Percentiles rank a stretch among this genome's conserved stretches.
phyloP scores from a whole-genome alignment of 176 grass and related monocot species.

The Cocos nucifera region DNA sequence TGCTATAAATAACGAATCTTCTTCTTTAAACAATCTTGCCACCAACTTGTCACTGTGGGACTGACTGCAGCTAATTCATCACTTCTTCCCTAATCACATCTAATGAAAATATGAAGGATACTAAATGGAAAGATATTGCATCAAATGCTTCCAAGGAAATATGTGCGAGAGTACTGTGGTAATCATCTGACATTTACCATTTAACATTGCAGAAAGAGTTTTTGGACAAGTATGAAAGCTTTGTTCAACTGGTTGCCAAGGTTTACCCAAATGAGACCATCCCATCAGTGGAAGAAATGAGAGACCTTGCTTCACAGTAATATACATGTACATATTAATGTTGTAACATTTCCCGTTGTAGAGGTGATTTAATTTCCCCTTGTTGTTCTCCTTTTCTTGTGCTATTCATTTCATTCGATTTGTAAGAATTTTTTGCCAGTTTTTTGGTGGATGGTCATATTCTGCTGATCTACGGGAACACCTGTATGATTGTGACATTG shows the following conservation, averaged over 20 bases:
- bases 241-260: slow-evolving; percentile 67
- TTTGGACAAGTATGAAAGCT: slow-evolving; percentile 78
- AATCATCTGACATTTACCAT: slow-evolving; percentile 3
- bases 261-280: slow-evolving; percentile 73
- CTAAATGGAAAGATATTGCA: too few species aligned
- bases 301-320: slow-evolving; percentile 26
- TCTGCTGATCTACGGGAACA: too few species aligned
- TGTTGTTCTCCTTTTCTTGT: slow-evolving; percentile 20
- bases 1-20: too few species aligned
- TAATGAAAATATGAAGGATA: too few species aligned
- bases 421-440: slow-evolving; percentile 1
- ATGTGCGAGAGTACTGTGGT: too few species aligned
- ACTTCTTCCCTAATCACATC: too few species aligned
- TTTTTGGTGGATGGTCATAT: too few species aligned
- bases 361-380: neutral
- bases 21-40: too few species aligned
- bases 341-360: slow-evolving; percentile 31
- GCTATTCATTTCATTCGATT: slow-evolving; percentile 48
- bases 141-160: too few species aligned
- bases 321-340: slow-evolving; percentile 16
- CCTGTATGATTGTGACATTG: too few species aligned
- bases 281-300: slow-evolving; percentile 63
- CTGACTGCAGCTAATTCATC: too few species aligned
- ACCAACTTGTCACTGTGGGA: too few species aligned
- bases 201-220: slow-evolving; percentile 72